A percentile compares a stretch with the other conserved stretches of the same genome.
Evolutionary conservation across 768 basidiomycete species (phyloP).

Genomic region (Pisolithus tinctorius): DNA sequence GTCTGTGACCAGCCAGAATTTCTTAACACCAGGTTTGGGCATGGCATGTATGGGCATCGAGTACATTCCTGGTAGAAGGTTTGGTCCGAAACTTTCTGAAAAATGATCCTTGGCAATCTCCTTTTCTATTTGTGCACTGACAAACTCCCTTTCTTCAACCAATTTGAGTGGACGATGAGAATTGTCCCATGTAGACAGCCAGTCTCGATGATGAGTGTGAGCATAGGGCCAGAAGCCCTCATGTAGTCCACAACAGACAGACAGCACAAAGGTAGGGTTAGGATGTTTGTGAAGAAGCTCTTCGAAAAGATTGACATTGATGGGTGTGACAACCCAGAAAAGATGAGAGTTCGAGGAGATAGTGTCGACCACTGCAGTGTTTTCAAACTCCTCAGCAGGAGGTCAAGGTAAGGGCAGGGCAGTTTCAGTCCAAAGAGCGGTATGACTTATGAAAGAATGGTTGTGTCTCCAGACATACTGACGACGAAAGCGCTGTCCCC

Average conservation of each 20-base stretch:
- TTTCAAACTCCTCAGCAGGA: slow-evolving; percentile 3
- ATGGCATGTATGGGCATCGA: no score
- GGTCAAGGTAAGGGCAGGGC: not conserved
- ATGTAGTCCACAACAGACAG: slow-evolving; percentile 22
- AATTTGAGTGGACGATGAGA: slow-evolving; percentile 10
- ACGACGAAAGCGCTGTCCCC: no score
- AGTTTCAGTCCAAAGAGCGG: no score
- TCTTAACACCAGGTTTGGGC: slow-evolving; percentile 30
- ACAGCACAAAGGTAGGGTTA: slow-evolving; percentile 33
- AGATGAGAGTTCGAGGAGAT: slow-evolving; percentile 23
- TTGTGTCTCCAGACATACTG: no score
- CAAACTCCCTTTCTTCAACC: slow-evolving; percentile 13
- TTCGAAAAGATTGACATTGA: slow-evolving; percentile 29
- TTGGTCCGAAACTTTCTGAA: slow-evolving; percentile 20
- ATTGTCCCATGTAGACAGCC: no score
- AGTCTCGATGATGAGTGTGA: slow-evolving; percentile 11
- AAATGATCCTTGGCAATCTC: slow-evolving; percentile 4
- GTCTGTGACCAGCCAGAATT: slow-evolving; percentile 33
- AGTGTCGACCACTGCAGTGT: slow-evolving; percentile 14
- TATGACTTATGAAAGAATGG: no score
- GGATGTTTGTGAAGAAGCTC: slow-evolving; percentile 27
- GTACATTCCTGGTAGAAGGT: slow-evolving; percentile 33
- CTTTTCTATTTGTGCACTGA: slow-evolving; percentile 22
- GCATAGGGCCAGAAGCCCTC: slow-evolving; percentile 44
- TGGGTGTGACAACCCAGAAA: slow-evolving; percentile 31